Conservation (phyloP, 352 stramenopile species). For the Phytophthora cactorum region DNA sequence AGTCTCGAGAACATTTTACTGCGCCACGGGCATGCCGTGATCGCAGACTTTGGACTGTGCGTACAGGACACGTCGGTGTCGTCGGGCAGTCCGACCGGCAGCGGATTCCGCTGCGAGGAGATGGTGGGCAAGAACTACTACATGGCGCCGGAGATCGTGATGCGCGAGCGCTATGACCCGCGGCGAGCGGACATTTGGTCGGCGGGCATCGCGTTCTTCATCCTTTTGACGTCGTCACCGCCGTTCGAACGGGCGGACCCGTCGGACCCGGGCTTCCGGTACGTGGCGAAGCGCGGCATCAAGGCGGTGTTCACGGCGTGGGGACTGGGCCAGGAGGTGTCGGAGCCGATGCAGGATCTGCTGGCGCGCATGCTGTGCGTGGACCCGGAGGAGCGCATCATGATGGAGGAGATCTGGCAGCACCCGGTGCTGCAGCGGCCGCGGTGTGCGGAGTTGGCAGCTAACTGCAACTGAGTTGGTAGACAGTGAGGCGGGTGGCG, state of each 20-base stretch:
- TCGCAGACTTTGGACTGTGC: conserved; percentile 77
- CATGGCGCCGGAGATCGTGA: conserved; percentile 96
- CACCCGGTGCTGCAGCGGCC: conserved; percentile 59
- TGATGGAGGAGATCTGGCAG: conserved; percentile 61
- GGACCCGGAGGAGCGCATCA: conserved; percentile 63
- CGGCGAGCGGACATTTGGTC: conserved; percentile 94
- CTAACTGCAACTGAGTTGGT: neutral
- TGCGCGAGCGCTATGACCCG: conserved; percentile 89
- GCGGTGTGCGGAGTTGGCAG: conserved; percentile 1
- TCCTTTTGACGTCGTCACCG: conserved; percentile 93
- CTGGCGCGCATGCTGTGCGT: conserved; percentile 77
- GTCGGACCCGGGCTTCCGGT: conserved; percentile 90
- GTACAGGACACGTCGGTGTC: conserved; percentile 46
- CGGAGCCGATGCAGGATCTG: conserved; percentile 66
- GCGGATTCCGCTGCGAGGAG: conserved; percentile 54
- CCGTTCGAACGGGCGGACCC: conserved; percentile 89
- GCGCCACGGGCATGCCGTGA: conserved; percentile 55
- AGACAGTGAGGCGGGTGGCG: no score
- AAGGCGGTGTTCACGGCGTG: conserved; percentile 77
- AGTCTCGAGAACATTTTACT: conserved; percentile 98
- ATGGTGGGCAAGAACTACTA: conserved; percentile 95
- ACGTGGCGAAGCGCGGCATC: conserved; percentile 80
- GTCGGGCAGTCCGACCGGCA: neutral
- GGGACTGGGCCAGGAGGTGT: conserved; percentile 52
- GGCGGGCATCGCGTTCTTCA: conserved; percentile 93